Evolutionary conservation across 768 basidiomycete genomes (phyloP).

Genomic region (Russula lepida): DNA sequence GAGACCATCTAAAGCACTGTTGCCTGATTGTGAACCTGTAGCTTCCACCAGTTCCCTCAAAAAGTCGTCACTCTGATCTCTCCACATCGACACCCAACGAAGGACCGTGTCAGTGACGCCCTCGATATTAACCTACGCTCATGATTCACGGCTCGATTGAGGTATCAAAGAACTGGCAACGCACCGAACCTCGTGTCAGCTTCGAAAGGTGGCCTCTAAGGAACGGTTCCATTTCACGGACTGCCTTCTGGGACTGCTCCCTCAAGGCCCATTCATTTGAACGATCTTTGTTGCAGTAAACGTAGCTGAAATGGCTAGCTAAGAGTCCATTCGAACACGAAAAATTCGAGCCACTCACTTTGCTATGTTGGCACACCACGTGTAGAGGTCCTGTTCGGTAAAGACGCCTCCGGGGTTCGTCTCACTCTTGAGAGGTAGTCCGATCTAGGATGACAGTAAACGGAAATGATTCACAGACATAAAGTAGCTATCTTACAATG

Average conservation of each 20-base stretch:
- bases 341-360: conserved; percentile 2
- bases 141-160: background rate
- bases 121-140: background rate
- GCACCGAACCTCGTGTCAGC: conserved; percentile 6
- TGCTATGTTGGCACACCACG: conserved; percentile 4
- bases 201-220: conserved; percentile 20
- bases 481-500: conserved; percentile 36
- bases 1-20: conserved; percentile 30
- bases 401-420: conserved; percentile 4
- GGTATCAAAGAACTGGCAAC: background rate
- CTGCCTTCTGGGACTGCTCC: conserved; percentile 25
- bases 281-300: conserved; percentile 30
- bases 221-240: conserved; percentile 24
- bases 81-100: conserved; percentile 22
- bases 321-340: background rate
- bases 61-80: conserved; percentile 14
- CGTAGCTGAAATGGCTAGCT: conserved; percentile 27
- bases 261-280: conserved; percentile 29
- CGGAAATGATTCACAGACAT: background rate
- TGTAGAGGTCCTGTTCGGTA: conserved; percentile 9
- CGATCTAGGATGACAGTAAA: conserved; percentile 8
- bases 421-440: conserved; percentile 13
- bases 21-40: conserved; percentile 6
- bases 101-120: conserved; percentile 21
- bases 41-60: conserved; percentile 21